Evolutionary conservation across 106 monocot species (phyloP), one percentile per base, ranked within the genome.

Genomic region (Chionographis japonica): DNA sequence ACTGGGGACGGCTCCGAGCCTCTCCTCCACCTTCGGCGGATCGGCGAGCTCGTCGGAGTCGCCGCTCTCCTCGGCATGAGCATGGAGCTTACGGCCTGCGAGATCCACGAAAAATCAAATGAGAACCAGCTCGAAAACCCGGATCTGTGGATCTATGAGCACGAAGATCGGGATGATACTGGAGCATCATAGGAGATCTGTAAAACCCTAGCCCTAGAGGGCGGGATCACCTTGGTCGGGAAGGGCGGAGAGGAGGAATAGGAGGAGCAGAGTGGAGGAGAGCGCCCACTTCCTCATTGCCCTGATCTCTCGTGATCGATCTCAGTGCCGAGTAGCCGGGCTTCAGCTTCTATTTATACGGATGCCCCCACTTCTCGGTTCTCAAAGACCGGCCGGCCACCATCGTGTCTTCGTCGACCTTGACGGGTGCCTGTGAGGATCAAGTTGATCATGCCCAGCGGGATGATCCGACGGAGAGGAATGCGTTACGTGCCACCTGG

Each of bases 11-110:
- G 88, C 95, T 10, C 91, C 88, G 52, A 95, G 62, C 84, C 86
- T 95, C 75, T 95, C 95, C 71, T 95, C 95, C 13, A 95, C 86
- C 84, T 95, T 95, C 12, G 95, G 95, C n/a, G 78, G 88, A 74
- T 92, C 86, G 10, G 58, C 83, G 11, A 86, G 68, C 65, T 79
- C 86, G 37, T 89, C 95, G 6, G 72, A 37, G 8, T 68, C 80
- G 42, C 53, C 75, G 50, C 69, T 78, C 17, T 84, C 86, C 65
- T 88, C 91, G 2, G 91, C 95, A 75, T 84, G 91, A 27, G 84
- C 95, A 4, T 79, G 88, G 12, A 88, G 72, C 54, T 83, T 83
- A 46, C 79, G 80, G 27, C 64, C 94, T 95, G 62, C 43, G 15
- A 64, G 54, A 79, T 50, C 63, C 50, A 51, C 14, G 18, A 75